Evolutionary conservation across 2,329 filamentous ascomycete genomes (phyloP).

Genomic region (Colletotrichum sp.): DNA sequence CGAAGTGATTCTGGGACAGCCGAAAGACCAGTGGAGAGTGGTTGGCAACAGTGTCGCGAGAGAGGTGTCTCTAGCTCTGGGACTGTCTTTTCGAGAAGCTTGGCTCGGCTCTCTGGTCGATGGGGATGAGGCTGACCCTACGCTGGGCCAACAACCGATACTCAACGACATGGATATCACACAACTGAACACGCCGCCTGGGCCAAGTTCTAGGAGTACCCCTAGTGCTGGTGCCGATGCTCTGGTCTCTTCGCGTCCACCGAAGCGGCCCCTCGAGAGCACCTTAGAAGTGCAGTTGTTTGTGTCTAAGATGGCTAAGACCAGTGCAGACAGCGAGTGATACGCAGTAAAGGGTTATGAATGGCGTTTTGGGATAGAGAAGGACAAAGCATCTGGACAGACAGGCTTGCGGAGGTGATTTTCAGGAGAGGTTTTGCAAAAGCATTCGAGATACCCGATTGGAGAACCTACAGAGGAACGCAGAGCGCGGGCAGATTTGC

Average conservation of each 20-base stretch:
- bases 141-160: neutral
- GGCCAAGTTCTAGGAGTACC: neutral
- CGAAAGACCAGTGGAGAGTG: constrained; percentile 64
- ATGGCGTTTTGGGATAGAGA: neutral
- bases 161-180: neutral
- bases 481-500: neutral
- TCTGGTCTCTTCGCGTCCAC: neutral
- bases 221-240: neutral
- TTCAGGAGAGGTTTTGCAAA: neutral
- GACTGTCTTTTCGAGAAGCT: constrained; percentile 66
- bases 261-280: neutral
- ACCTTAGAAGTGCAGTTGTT: neutral
- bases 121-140: constrained; percentile 5
- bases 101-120: constrained; percentile 42
- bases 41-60: constrained; percentile 81
- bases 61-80: constrained; percentile 69
- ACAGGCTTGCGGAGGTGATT: neutral
- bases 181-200: neutral
- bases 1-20: constrained; percentile 70
- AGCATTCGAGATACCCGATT: neutral
- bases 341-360: neutral
- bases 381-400: neutral
- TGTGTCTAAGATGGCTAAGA: neutral
- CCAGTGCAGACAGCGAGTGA: neutral
- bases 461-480: neutral